Evolutionary conservation across 140 eudicot species (phyloP).

Genomic region (Anethum foeniculum): DNA sequence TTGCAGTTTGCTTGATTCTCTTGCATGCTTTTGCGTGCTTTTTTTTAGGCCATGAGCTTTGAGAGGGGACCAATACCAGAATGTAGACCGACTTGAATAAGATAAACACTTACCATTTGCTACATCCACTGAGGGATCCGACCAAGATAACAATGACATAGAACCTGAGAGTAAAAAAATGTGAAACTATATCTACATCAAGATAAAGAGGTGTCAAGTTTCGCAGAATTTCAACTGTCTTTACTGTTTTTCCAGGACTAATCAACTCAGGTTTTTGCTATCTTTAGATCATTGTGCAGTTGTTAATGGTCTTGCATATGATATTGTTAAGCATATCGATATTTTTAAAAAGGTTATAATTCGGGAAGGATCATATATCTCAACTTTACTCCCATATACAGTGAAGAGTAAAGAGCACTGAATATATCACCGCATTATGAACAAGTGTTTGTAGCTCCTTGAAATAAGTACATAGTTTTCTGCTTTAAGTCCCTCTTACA

Average conservation of each 20-base stretch:
- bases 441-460: constrained; percentile 2
- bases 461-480: constrained; percentile 1
- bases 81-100: constrained; percentile 29
- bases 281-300: neutral
- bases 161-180: constrained; percentile 13
- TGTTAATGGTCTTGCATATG: neutral
- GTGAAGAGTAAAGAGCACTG: constrained; percentile 7
- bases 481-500: neutral
- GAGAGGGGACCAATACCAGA: constrained; percentile 21
- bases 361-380: neutral
- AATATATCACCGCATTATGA: neutral
- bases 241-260: neutral
- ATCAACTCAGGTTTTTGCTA: neutral
- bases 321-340: neutral
- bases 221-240: neutral
- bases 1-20: neutral
- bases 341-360: neutral
- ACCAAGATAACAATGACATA: constrained; percentile 21
- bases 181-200: neutral
- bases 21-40: constrained; percentile 7
- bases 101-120: constrained; percentile 34
- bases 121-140: constrained; percentile 29
- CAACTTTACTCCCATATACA: neutral
- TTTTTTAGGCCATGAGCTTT: constrained; percentile 10
- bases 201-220: neutral